Conservation (phyloP, 257 asterid genomes). For the Plectranthus barbatus region DNA sequence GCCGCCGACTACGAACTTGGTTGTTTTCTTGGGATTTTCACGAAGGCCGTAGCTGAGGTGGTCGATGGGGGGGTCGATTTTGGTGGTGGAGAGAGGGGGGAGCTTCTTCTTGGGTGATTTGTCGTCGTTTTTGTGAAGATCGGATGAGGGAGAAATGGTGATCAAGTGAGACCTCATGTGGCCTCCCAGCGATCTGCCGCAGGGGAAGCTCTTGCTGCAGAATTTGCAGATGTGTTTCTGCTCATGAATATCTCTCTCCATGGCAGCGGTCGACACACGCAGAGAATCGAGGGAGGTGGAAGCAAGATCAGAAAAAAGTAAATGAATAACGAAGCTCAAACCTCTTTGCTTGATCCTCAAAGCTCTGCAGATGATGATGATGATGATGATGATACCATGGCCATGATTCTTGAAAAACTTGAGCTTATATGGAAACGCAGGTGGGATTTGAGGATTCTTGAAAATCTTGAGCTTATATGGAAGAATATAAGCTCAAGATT, state of each 20-base stretch:
- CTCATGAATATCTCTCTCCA: slow-evolving; percentile 48
- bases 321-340: not conserved
- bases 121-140: slow-evolving; percentile 6
- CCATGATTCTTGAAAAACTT: too few species aligned
- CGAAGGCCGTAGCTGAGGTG: slow-evolving; percentile 12
- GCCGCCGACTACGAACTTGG: slow-evolving; percentile 21
- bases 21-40: slow-evolving; percentile 31
- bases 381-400: slow-evolving; percentile 12
- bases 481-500: slow-evolving; percentile 1
- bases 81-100: slow-evolving; percentile 14
- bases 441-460: slow-evolving; percentile 10
- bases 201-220: slow-evolving; percentile 49
- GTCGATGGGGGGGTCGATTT: not conserved
- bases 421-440: too few species aligned
- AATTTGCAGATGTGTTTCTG: slow-evolving; percentile 41
- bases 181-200: slow-evolving; percentile 34
- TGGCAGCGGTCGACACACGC: slow-evolving; percentile 5
- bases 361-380: not conserved
- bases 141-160: slow-evolving; percentile 26
- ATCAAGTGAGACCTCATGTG: slow-evolving; percentile 83
- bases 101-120: slow-evolving; percentile 40
- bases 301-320: not conserved
- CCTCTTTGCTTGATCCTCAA: too few species aligned
- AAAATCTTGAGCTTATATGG: slow-evolving; percentile 10
- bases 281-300: not conserved